Evolutionary conservation across 164 flowering plant genomes (phyloP), one percentile per base, ranked within the genome.

Genomic region (Piper longum): DNA sequence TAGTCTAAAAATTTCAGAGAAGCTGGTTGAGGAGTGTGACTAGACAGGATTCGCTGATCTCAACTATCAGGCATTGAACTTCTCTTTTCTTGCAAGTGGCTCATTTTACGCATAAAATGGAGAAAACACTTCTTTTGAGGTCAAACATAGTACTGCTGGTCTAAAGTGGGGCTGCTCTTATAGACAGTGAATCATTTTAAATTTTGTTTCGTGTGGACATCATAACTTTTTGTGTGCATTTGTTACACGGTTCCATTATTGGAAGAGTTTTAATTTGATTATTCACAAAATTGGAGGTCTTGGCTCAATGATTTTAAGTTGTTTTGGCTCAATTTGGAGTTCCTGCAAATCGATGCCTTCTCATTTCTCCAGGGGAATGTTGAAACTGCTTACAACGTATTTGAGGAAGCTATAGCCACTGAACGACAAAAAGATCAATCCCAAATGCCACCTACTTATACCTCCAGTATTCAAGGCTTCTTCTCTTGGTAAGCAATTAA

Each of bases 381-480:
- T 64, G 89, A 91, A 66, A 90, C 87, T 71, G 96, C 98, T 7
- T 83, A 77, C 59, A 75, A 85, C 40, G 63, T 89, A 59, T 95
- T 85, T 73, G 98, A 91, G 64, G 90, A 89, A 75, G 92, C 95
- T 16, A 86, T 95, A 73, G 85, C 96, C 19, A 83, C 89, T 74
- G 99, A 95, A 70, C 85, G 84, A 67, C 96, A 91, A 44, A 95
- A 95, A 75, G 98, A 89, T 58, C 91, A 91, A 56, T 91, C 98
- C 4, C 96, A 83, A 65, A 70, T 78, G 43, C 75, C 89, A 69
- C 86, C 96, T 4, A 69, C 79, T 77, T 95, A 64, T 85, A 78
- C 77, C 89, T 93, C 60, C 99, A 95, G 79, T 95, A 86, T 64
- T 76, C 98, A 51, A 82, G 98, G 7, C 91, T 95, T 74, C 57